These are phyloP conservation scores for Ceratocystis huliohia DNA, from an alignment of 2,329 filamentous ascomycete genomes.

Conservation along the genomic window DNA sequence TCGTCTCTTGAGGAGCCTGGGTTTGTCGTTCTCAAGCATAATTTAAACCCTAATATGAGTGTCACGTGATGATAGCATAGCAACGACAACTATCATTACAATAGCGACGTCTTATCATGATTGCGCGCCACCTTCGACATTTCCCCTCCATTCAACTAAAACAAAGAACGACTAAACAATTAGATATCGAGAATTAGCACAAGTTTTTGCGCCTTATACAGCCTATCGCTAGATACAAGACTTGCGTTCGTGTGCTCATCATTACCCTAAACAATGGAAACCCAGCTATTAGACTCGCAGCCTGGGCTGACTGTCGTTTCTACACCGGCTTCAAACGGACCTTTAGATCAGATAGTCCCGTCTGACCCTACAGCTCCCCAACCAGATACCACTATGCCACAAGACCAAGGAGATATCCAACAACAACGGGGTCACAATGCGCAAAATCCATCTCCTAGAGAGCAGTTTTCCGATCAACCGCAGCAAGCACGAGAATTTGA, in stretches of 20 bases:
- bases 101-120: not conserved
- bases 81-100: not conserved
- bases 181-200: not conserved
- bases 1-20: not conserved
- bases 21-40: not conserved
- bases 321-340: not conserved
- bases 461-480: not conserved
- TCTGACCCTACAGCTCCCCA: not conserved
- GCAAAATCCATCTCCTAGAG: not conserved
- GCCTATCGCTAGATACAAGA: too few species aligned
- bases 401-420: not conserved
- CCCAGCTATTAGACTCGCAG: not conserved
- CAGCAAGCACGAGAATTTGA: not conserved
- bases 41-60: fast-evolving
- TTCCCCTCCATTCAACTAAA: not conserved
- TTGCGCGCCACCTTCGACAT: not conserved
- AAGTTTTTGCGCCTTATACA: not conserved
- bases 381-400: not conserved
- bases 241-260: not conserved
- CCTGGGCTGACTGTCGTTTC: not conserved
- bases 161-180: not conserved
- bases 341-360: not conserved
- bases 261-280: not conserved
- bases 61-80: not conserved
- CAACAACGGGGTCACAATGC: not conserved